phyloP scores from a whole-genome alignment of 345 rosid genomes.

The Luvunga scandens region DNA sequence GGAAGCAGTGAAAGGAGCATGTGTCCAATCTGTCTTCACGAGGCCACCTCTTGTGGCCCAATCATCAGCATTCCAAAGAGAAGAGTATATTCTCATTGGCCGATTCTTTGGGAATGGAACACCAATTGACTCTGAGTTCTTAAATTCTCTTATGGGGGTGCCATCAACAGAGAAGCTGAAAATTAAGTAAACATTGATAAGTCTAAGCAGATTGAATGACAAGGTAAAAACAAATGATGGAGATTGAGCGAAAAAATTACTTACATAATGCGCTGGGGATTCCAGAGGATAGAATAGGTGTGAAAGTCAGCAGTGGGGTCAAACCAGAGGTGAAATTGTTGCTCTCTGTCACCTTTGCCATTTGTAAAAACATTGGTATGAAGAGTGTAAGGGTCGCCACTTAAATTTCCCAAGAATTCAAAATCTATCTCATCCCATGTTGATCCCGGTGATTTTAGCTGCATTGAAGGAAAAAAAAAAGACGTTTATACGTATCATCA shows the following conservation, averaged over 20 bases:
- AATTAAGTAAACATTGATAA: background rate
- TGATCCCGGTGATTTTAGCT: conserved; percentile 55
- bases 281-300: conserved; percentile 64
- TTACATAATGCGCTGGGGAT: conserved; percentile 53
- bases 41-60: conserved; percentile 79
- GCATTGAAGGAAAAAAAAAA: background rate
- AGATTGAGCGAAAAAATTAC: background rate
- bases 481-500: background rate
- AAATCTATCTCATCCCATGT: conserved; percentile 70
- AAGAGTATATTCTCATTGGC: conserved; percentile 56
- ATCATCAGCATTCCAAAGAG: conserved; percentile 68
- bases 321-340: conserved; percentile 67
- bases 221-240: background rate
- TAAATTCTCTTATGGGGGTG: conserved; percentile 65
- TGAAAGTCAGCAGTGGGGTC: conserved; percentile 67
- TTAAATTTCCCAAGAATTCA: conserved; percentile 58
- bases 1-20: conserved; percentile 57
- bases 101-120: conserved; percentile 59
- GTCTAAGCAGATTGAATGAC: background rate
- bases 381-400: conserved; percentile 61
- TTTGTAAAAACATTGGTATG: conserved; percentile 57
- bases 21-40: conserved; percentile 59
- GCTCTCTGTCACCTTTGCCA: conserved; percentile 65
- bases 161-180: conserved; percentile 53
- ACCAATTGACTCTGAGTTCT: conserved; percentile 50